These are phyloP conservation scores for Lipomyces chichibuensis DNA, from an alignment of 805 yeast genomes.

Conservation along the genomic window DNA sequence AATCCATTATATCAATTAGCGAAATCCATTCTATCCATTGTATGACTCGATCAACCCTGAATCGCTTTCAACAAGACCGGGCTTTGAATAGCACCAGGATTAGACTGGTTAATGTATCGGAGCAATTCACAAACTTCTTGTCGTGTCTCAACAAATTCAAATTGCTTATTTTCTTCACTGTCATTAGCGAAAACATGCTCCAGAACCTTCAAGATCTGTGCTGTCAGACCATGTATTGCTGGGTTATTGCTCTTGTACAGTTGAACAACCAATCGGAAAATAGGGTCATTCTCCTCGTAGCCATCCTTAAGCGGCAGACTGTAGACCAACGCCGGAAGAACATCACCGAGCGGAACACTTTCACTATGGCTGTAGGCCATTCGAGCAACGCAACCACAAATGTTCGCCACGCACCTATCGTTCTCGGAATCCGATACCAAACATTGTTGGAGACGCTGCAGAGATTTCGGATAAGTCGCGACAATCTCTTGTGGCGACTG, in stretches of 20 bases:
- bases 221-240: slow-evolving; percentile 47
- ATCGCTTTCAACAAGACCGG: slow-evolving; percentile 11
- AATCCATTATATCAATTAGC: neutral
- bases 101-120: slow-evolving; percentile 68
- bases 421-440: slow-evolving; percentile 77
- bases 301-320: slow-evolving; percentile 88
- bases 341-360: slow-evolving; percentile 75
- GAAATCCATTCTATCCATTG: neutral
- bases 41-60: neutral
- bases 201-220: slow-evolving; percentile 63
- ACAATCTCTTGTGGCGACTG: slow-evolving; percentile 60
- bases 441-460: slow-evolving; percentile 68
- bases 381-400: slow-evolving; percentile 96
- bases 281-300: slow-evolving; percentile 89
- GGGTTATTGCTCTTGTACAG: slow-evolving; percentile 65
- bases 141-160: slow-evolving; percentile 68
- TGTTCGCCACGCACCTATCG: slow-evolving; percentile 65
- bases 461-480: slow-evolving; percentile 65
- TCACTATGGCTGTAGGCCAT: slow-evolving; percentile 73
- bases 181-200: slow-evolving; percentile 74
- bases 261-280: slow-evolving; percentile 73
- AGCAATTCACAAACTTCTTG: slow-evolving; percentile 68
- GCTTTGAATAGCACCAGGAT: slow-evolving; percentile 50
- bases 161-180: slow-evolving; percentile 76
- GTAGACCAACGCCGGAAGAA: slow-evolving; percentile 70